Conservation (phyloP, 257 asterid genomes). For the Nicotiana otophora region DNA sequence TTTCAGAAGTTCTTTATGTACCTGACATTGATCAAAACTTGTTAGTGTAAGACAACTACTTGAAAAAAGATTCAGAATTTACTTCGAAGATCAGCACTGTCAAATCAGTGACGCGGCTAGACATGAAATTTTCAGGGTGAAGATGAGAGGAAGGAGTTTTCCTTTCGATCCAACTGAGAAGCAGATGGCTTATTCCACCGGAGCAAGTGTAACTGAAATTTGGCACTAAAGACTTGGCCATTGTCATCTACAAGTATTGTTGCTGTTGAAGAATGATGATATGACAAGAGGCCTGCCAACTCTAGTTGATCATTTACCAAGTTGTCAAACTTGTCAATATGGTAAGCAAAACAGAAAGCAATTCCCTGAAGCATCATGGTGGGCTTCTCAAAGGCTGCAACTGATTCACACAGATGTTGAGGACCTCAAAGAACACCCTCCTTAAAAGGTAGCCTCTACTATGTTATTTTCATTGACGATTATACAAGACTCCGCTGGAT, state of each 20-base stretch:
- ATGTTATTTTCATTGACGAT: conserved; percentile 1
- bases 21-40: neutral
- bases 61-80: neutral
- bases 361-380: neutral
- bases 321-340: neutral
- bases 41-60: neutral
- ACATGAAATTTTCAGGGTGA: neutral
- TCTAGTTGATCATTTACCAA: neutral
- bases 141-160: neutral
- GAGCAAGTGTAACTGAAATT: neutral
- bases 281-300: neutral
- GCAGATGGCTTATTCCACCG: neutral
- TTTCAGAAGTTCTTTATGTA: neutral
- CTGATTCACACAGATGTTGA: neutral
- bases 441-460: neutral
- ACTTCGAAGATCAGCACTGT: neutral
- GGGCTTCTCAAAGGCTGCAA: neutral
- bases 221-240: neutral
- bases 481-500: neutral
- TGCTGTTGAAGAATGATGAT: neutral
- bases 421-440: neutral
- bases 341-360: neutral
- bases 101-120: neutral
- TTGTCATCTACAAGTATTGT: neutral
- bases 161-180: neutral